Conservation (phyloP, 192 early-diverging fungal species). For the Paraglomus brasilianum region DNA sequence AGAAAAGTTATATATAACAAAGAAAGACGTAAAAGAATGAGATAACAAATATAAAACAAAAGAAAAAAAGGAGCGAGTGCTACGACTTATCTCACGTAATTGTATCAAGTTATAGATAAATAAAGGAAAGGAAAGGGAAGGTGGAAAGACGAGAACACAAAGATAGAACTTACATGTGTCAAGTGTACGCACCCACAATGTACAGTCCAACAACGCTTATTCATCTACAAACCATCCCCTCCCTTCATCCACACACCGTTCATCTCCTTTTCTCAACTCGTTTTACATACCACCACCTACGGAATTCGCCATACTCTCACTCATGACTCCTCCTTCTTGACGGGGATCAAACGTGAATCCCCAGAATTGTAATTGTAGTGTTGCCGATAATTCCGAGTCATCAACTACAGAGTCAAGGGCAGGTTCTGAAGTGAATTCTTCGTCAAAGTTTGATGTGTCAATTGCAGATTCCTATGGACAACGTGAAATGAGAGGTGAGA, state of each 20-base stretch:
- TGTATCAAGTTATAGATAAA: too few species aligned
- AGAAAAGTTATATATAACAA: neutral
- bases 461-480: conserved; percentile 59
- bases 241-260: too few species aligned
- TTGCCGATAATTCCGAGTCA: conserved; percentile 78
- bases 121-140: too few species aligned
- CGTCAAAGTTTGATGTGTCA: conserved; percentile 98
- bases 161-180: too few species aligned
- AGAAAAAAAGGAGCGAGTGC: too few species aligned
- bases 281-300: conserved; percentile 1
- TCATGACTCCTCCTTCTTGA: conserved; percentile 71
- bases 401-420: conserved; percentile 88
- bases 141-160: too few species aligned
- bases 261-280: too few species aligned
- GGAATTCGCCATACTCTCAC: conserved; percentile 43
- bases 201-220: too few species aligned
- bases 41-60: conserved; percentile 3
- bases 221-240: too few species aligned
- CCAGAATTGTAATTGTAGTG: conserved; percentile 91
- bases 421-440: conserved; percentile 94
- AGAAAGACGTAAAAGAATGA: neutral
- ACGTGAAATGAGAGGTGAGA: too few species aligned
- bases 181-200: too few species aligned
- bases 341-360: conserved; percentile 89
- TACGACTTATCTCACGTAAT: too few species aligned